Evolutionary conservation across 2,329 filamentous ascomycete genomes (phyloP).

Genomic region (Teratosphaeria viscida): DNA sequence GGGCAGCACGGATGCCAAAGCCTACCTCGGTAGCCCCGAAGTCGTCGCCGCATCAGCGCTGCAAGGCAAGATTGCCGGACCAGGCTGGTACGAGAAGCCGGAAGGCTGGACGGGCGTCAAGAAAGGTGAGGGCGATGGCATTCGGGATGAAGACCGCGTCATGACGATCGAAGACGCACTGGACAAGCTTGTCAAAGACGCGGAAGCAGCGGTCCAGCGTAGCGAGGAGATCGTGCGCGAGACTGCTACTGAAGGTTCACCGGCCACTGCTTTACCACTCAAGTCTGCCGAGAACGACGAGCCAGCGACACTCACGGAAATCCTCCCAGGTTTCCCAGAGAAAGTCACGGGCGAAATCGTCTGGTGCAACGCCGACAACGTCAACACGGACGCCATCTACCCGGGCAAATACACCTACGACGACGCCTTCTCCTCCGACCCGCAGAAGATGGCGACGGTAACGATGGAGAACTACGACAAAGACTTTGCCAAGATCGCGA

Average conservation of each 20-base stretch:
- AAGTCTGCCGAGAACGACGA: constrained; percentile 19
- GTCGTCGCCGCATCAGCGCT: constrained; percentile 86
- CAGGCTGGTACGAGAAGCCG: constrained; percentile 67
- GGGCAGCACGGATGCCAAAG: constrained; percentile 68
- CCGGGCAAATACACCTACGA: constrained; percentile 88
- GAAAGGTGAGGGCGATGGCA: constrained; percentile 61
- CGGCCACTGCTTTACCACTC: neutral
- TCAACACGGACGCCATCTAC: constrained; percentile 90
- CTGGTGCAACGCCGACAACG: constrained; percentile 75
- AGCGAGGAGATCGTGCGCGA: constrained; percentile 39
- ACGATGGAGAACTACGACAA: constrained; percentile 93
- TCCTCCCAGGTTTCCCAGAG: constrained; percentile 79
- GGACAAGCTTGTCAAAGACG: constrained; percentile 58
- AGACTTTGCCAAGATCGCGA: constrained; percentile 53
- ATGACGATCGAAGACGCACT: constrained; percentile 59
- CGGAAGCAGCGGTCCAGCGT: constrained; percentile 51
- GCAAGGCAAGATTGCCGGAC: constrained; percentile 59
- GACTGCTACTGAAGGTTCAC: constrained; percentile 18
- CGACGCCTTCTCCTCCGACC: constrained; percentile 63
- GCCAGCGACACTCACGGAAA: constrained; percentile 43
- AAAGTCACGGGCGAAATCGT: constrained; percentile 76
- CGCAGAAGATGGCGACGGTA: constrained; percentile 72
- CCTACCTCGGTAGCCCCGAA: constrained; percentile 81
- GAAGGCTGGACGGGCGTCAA: constrained; percentile 57
- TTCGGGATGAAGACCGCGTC: constrained; percentile 53